phyloP scores from a whole-genome alignment of 257 asterid species.

The Cynanchum wilfordii region DNA sequence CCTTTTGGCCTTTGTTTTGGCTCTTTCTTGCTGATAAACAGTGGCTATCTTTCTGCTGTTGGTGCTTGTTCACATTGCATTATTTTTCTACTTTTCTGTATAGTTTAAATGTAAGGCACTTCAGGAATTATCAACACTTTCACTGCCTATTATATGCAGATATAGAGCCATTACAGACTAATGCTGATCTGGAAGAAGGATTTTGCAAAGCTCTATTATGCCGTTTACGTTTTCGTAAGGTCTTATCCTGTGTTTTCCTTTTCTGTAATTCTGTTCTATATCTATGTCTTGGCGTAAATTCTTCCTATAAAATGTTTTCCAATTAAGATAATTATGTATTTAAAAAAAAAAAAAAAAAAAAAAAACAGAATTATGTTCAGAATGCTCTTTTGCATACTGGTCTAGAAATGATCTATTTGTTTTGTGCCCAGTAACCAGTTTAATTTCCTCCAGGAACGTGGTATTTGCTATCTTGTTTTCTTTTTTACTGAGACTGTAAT shows the following conservation, averaged over 20 bases:
- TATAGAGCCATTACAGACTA: conserved; percentile 77
- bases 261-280: conserved; percentile 7
- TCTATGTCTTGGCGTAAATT: not conserved
- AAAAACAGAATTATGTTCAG: not conserved
- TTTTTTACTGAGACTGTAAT: not conserved
- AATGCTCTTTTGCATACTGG: not conserved
- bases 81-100: not conserved
- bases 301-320: not conserved
- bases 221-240: conserved; percentile 99
- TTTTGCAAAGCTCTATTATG: conserved; percentile 80
- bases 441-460: no score
- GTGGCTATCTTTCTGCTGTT: not conserved
- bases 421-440: not conserved
- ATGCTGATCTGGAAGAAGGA: conserved; percentile 90
- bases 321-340: not conserved
- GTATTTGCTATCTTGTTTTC: not conserved
- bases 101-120: not conserved
- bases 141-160: conserved; percentile 43
- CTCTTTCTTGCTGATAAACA: not conserved
- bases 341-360: not conserved
- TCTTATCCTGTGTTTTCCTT: conserved; percentile 62
- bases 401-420: not conserved
- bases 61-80: not conserved
- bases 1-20: not conserved
- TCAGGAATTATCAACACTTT: conserved; percentile 1